phyloP scores from a whole-genome alignment of 139 green algal genomes.

The Astrephomene gubernaculifera region DNA sequence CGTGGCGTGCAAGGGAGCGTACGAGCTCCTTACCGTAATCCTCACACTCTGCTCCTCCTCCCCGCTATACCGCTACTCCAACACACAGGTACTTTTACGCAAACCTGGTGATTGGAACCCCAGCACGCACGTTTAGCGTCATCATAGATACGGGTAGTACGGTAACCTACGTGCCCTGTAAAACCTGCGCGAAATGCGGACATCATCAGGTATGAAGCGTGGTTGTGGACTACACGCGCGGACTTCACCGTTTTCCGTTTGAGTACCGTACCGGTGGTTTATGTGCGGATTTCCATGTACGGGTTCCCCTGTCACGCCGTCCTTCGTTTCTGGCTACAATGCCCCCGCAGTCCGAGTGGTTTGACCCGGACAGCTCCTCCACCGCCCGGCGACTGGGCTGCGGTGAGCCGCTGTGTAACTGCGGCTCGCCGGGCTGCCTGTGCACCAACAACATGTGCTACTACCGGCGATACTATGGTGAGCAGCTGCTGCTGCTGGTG shows the following conservation, averaged over 20 bases:
- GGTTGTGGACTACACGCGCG: no score
- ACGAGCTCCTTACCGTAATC: no score
- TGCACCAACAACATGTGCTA: constrained; percentile 76
- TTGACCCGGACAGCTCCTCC: constrained; percentile 71
- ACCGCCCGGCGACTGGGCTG: constrained; percentile 74
- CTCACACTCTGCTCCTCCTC: background rate
- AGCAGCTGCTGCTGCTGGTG: background rate
- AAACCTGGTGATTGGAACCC: constrained; percentile 84
- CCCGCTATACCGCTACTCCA: background rate
- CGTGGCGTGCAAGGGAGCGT: no score
- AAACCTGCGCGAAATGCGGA: constrained; percentile 60
- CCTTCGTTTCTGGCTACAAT: no score
- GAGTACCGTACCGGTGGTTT: no score
- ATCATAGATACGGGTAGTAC: constrained; percentile 98
- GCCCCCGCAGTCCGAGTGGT: constrained; percentile 64
- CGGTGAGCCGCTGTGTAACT: constrained; percentile 70
- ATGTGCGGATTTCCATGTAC: no score
- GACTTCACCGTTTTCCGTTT: no score
- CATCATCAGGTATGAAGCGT: constrained; percentile 72
- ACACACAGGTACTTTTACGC: constrained; percentile 89
- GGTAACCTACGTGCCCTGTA: constrained; percentile 94
- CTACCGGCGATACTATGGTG: constrained; percentile 87
- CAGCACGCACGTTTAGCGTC: constrained; percentile 78
- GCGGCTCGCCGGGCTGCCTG: constrained; percentile 74
- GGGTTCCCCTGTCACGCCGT: no score